Evolutionary conservation across 495 filamentous ascomycete species (phyloP).

Genomic region (Beverwykella pulmonaria): DNA sequence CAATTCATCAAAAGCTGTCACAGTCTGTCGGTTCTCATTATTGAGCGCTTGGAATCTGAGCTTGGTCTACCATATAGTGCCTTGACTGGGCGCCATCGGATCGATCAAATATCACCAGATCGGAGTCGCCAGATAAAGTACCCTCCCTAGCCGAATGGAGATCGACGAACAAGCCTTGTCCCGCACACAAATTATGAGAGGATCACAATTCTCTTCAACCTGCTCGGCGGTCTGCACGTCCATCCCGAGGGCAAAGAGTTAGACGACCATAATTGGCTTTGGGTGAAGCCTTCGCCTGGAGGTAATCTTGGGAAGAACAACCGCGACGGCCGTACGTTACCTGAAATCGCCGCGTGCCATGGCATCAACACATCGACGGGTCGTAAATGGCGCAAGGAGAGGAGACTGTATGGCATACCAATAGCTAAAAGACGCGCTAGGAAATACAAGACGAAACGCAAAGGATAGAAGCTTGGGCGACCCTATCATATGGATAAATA

Average conservation of each 20-base stretch:
- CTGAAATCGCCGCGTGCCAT: too few species aligned
- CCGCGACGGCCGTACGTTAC: too few species aligned
- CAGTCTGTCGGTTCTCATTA: neutral
- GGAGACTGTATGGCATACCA: too few species aligned
- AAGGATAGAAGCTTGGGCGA: too few species aligned
- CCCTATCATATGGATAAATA: too few species aligned
- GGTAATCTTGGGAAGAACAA: too few species aligned
- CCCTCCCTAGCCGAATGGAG: neutral
- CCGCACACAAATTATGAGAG: constrained; percentile 44
- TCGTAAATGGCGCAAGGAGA: too few species aligned
- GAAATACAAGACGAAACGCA: too few species aligned
- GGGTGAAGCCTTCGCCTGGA: constrained; percentile 47
- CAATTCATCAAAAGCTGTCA: neutral
- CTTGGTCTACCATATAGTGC: constrained; percentile 1
- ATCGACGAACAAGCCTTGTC: neutral
- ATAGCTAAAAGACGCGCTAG: too few species aligned
- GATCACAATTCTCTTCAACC: constrained; percentile 47
- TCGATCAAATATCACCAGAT: neutral
- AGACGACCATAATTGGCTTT: constrained; percentile 43
- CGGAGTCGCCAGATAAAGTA: neutral
- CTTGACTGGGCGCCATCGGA: constrained; percentile 5
- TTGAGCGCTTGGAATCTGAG: constrained; percentile 9
- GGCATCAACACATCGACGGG: too few species aligned
- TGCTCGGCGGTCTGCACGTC: constrained; percentile 39
- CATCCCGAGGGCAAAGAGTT: neutral